Evolutionary conservation across 176 grass and related monocot species (phyloP).

Genomic region (Pharus latifolius): DNA sequence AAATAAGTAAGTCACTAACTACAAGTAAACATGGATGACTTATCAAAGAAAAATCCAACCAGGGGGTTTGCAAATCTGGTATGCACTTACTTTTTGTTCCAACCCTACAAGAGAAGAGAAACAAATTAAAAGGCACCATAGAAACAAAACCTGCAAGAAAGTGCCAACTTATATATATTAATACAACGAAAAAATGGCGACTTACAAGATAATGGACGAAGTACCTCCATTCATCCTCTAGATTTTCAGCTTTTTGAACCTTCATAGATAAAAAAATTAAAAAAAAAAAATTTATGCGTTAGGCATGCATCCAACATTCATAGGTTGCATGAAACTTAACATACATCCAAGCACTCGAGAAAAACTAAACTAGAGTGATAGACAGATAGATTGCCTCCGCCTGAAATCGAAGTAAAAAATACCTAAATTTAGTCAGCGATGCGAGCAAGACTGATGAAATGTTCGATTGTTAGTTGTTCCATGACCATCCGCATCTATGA

Average conservation of each 20-base stretch:
- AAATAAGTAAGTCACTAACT: neutral
- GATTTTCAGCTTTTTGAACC: constrained; percentile 81
- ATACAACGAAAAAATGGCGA: too few relatives aligned
- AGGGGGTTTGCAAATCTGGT: neutral
- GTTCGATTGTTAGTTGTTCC: too few relatives aligned
- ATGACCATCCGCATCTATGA: too few relatives aligned
- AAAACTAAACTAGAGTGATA: too few relatives aligned
- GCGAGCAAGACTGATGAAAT: too few relatives aligned
- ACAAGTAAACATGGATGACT: neutral
- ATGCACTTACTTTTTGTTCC: constrained; percentile 94
- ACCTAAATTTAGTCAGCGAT: too few relatives aligned
- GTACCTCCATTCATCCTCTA: constrained; percentile 63
- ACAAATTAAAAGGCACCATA: neutral
- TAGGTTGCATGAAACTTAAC: too few relatives aligned
- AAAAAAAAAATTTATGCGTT: neutral
- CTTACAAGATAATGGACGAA: constrained; percentile 94
- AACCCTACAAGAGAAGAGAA: constrained; percentile 64
- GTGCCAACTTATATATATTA: neutral
- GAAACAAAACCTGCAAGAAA: neutral
- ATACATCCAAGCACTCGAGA: too few relatives aligned
- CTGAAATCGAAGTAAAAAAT: too few relatives aligned
- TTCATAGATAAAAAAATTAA: constrained; percentile 7
- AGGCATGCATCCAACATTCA: constrained; percentile 12
- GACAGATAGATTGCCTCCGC: too few relatives aligned
- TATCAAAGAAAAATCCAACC: constrained; percentile 19